Conservation (phyloP, 106 monocot species). For the Dendrobium nobile region DNA sequence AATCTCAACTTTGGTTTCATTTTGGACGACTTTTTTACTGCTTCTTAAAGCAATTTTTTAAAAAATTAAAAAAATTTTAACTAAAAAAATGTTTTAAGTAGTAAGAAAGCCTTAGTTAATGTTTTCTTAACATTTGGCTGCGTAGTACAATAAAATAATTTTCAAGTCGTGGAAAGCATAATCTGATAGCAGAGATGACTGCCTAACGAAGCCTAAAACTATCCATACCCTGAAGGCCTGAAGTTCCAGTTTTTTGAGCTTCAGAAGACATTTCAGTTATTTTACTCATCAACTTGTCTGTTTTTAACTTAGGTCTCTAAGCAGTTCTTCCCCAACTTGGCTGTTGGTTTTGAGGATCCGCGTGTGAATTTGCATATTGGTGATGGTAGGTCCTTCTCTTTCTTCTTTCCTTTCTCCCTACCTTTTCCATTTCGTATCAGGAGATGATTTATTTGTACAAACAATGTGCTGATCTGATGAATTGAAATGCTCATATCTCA, state of each 20-base stretch:
- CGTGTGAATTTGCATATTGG: conserved; percentile 29
- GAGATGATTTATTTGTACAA: background rate
- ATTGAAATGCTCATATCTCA: background rate
- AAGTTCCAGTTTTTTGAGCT: background rate
- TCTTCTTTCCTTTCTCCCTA: background rate
- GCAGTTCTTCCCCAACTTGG: conserved; percentile 25
- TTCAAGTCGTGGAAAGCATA: background rate
- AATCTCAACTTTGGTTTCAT: too few species aligned
- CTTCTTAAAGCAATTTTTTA: too few species aligned
- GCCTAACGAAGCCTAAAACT: background rate
- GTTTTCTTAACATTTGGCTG: too few species aligned
- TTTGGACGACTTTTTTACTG: too few species aligned
- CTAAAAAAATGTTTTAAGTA: too few species aligned
- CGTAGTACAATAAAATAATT: background rate
- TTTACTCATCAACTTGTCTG: background rate
- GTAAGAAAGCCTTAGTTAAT: too few species aligned
- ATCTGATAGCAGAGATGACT: background rate
- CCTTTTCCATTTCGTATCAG: background rate
- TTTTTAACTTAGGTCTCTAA: conserved; percentile 19
- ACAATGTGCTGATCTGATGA: background rate
- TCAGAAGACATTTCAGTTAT: background rate
- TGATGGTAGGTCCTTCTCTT: conserved; percentile 13
- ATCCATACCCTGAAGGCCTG: background rate
- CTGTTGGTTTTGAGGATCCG: conserved; percentile 28
- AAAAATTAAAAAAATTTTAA: too few species aligned